Percentiles rank a stretch among this genome's conserved stretches.
These are phyloP conservation scores for Daldinia grandis DNA, from an alignment of 495 filamentous ascomycete genomes.

Conservation along the genomic window DNA sequence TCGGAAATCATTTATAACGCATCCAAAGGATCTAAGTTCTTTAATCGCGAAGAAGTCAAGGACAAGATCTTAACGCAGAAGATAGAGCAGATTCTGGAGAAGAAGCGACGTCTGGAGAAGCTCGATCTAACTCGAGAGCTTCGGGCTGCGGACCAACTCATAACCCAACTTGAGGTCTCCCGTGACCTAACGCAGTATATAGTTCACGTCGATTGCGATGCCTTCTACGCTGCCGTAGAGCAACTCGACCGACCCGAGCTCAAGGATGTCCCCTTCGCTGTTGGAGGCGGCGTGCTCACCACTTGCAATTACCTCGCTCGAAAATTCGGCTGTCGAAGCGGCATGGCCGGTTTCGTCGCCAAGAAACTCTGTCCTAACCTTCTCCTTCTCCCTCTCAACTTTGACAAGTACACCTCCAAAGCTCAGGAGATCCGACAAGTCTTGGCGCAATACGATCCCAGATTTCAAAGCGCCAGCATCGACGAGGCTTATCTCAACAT, in stretches of 20 bases:
- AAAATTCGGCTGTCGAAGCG: slow-evolving; percentile 87
- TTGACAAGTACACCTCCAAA: slow-evolving; percentile 90
- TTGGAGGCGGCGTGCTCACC: slow-evolving; percentile 89
- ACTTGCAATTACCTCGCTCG: slow-evolving; percentile 95
- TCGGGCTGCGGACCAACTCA: slow-evolving; percentile 80
- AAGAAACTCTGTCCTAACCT: slow-evolving; percentile 92
- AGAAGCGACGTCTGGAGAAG: slow-evolving; percentile 79
- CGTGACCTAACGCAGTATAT: slow-evolving; percentile 85
- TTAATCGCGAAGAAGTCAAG: slow-evolving; percentile 85
- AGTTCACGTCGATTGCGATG: slow-evolving; percentile 96
- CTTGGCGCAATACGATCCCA: slow-evolving; percentile 83
- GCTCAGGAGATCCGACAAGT: slow-evolving; percentile 87
- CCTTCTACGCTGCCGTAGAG: slow-evolving; percentile 96
- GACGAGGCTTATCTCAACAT: slow-evolving; percentile 98
- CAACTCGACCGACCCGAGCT: slow-evolving; percentile 91
- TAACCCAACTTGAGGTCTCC: slow-evolving; percentile 77
- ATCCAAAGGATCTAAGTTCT: slow-evolving; percentile 96
- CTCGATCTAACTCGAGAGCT: slow-evolving; percentile 76
- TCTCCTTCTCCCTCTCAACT: slow-evolving; percentile 82
- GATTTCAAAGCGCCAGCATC: slow-evolving; percentile 91
- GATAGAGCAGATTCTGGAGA: slow-evolving; percentile 79
- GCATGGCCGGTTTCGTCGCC: slow-evolving; percentile 96
- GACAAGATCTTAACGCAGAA: slow-evolving; percentile 87
- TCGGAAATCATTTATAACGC: slow-evolving; percentile 97
- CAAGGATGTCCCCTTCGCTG: slow-evolving; percentile 88